A percentile compares a stretch with the other conserved stretches of the same genome.
These are phyloP conservation scores for Mycena amicta DNA, from an alignment of 768 basidiomycete species.

Conservation along the genomic window DNA sequence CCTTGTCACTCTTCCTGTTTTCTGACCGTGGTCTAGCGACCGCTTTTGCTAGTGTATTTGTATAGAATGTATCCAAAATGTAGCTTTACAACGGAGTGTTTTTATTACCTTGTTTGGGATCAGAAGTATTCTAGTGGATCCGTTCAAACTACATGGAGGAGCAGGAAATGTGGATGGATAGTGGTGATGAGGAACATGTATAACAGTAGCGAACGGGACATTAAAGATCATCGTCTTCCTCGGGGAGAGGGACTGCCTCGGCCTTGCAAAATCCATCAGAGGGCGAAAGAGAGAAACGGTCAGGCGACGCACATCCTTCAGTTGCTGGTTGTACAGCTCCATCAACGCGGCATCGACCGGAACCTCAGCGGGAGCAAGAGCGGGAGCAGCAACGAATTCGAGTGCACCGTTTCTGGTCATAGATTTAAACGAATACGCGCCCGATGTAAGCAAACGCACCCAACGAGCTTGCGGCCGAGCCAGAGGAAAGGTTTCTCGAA, in stretches of 20 bases:
- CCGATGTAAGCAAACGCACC: constrained; percentile 57
- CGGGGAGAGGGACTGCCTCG: constrained; percentile 91
- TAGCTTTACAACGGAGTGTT: constrained; percentile 16
- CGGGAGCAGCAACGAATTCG: constrained; percentile 96
- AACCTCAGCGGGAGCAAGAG: constrained; percentile 93
- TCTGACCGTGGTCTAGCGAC: constrained; percentile 37
- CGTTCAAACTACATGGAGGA: constrained; percentile 4
- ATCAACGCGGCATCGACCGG: constrained; percentile 78
- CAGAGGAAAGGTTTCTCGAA: constrained; percentile 99
- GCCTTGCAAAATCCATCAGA: constrained; percentile 51
- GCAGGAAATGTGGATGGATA: constrained; percentile 6
- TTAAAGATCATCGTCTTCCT: constrained; percentile 92
- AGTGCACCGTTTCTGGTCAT: constrained; percentile 78
- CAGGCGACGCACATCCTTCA: constrained; percentile 56
- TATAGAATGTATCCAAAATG: constrained; percentile 20
- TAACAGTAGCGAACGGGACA: constrained; percentile 2
- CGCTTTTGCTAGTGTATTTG: constrained; percentile 47
- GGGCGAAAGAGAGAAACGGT: constrained; percentile 6
- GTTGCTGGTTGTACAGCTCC: constrained; percentile 75
- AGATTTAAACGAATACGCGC: no score
- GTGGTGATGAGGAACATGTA: background rate
- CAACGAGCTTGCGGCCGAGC: constrained; percentile 97
- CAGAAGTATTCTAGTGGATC: background rate
- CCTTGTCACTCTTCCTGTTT: background rate
- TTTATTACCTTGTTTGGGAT: background rate